phyloP scores from a whole-genome alignment of 2,329 filamentous ascomycete genomes.

The Leptodontidium sp. region DNA sequence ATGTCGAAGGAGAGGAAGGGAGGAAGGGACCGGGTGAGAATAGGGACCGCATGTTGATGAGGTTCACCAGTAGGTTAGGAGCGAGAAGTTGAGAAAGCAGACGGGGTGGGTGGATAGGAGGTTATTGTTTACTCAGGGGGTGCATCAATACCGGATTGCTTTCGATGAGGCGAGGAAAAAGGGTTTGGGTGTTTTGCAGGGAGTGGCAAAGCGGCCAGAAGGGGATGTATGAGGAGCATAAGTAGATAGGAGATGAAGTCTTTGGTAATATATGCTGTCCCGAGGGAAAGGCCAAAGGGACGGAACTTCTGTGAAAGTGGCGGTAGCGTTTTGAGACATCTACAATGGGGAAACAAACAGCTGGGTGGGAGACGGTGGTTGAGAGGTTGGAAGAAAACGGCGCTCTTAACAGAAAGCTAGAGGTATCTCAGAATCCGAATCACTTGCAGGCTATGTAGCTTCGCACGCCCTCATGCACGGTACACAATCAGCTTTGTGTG shows the following conservation, averaged over 20 bases:
- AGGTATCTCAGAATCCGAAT: no score
- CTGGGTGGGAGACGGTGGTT: no score
- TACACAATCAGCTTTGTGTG: no score
- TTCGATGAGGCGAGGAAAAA: conserved; percentile 21
- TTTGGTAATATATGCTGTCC: no score
- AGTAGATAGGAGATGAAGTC: background rate
- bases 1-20: conserved; percentile 11
- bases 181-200: conserved; percentile 1
- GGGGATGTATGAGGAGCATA: background rate
- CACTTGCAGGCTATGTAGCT: no score
- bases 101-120: conserved; percentile 33
- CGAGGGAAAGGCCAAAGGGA: no score
- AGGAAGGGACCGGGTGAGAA: conserved; percentile 20
- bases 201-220: background rate
- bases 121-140: conserved; percentile 29
- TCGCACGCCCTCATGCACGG: no score
- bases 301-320: no score
- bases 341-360: no score
- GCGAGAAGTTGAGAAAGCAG: conserved; percentile 32
- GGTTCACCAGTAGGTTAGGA: conserved; percentile 33
- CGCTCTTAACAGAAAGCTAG: no score
- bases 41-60: conserved; percentile 26
- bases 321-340: no score
- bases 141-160: conserved; percentile 26
- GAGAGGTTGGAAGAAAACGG: no score